Evolutionary conservation across 2,329 filamentous ascomycete species (phyloP), one percentile per base, ranked within the genome.

Genomic region (Fusarium buxicola): DNA sequence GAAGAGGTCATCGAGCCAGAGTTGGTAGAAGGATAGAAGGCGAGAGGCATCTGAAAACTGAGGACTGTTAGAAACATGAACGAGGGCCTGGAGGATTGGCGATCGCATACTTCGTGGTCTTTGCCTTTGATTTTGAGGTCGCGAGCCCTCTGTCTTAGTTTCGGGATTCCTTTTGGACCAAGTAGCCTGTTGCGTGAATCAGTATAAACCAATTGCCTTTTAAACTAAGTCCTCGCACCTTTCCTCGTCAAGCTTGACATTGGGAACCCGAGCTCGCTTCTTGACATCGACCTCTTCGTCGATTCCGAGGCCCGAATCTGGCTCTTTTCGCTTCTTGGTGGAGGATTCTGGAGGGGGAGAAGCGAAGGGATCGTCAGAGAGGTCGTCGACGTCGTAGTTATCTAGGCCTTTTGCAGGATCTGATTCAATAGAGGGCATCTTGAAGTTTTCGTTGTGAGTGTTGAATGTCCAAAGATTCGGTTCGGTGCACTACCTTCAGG

Each of bases 1-100:
- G 72, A 94, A 99, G 11, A 99, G 82, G 72, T 97, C 93, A 76
- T 99, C 94, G 2, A 99, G 89, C 95, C 95, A 99, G 53, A 97
- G 78, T 74, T 98, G 95, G 74, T 98, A 99, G 74, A 96, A 92
- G 21, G 91, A 92, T 43, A 99, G 83, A 21, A 99, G 84, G 13
- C 89, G 87, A 1, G 89, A 86, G 10, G 93, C 87, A 73, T 99
- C 95, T 15, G 90, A 89, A 76, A 95, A 98, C 89, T 94, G 50
- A 4, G 8, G 8, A 21, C 1, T 30, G 15, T 60, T 41, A 63
- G 16, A 1, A 9, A 7, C 3, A 15, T 24, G 7, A 4, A n/a
- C 3, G 9, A 8, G 5, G 7, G 35, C 36, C 24, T 36, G 13
- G 16, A 7, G 8, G 8, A 5, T 9, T 5, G n/a, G n/a, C 10